These are phyloP conservation scores for Aspergillus ellipticus DNA, from an alignment of 495 filamentous ascomycete genomes.

Conservation along the genomic window DNA sequence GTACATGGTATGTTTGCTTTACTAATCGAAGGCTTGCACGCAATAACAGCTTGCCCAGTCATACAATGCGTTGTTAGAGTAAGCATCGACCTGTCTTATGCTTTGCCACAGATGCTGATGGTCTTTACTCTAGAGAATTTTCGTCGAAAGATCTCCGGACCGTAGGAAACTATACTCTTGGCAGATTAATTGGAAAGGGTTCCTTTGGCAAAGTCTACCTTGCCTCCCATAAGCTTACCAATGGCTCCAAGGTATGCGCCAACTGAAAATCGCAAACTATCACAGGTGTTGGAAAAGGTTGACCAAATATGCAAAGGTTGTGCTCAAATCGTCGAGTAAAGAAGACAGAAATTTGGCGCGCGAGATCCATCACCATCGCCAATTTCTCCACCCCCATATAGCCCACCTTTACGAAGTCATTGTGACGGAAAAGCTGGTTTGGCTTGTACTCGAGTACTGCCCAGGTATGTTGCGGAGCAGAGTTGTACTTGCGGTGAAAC, in stretches of 20 bases:
- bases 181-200: conserved; percentile 90
- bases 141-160: conserved; percentile 83
- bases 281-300: conserved; percentile 1
- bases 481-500: neutral
- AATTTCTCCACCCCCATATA: conserved; percentile 97
- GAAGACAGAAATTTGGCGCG: conserved; percentile 92
- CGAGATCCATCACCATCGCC: conserved; percentile 97
- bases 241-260: conserved; percentile 84
- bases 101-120: conserved; percentile 10
- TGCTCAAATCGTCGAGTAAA: conserved; percentile 96
- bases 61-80: conserved; percentile 94
- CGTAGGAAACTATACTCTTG: conserved; percentile 92
- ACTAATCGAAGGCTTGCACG: neutral
- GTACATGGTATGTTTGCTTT: conserved; percentile 3
- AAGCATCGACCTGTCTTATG: conserved; percentile 34
- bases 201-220: conserved; percentile 98
- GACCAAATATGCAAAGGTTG: conserved; percentile 57
- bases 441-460: conserved; percentile 96
- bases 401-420: conserved; percentile 96
- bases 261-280: conserved; percentile 4
- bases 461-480: conserved; percentile 60
- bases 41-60: conserved; percentile 80
- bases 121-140: conserved; percentile 67
- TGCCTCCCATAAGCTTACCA: conserved; percentile 94
- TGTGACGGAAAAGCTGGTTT: conserved; percentile 89